Percentiles rank a stretch among this genome's conserved stretches.
Conservation (phyloP, 192 early-diverging fungal genomes). For the Entomortierella lignicola region DNA sequence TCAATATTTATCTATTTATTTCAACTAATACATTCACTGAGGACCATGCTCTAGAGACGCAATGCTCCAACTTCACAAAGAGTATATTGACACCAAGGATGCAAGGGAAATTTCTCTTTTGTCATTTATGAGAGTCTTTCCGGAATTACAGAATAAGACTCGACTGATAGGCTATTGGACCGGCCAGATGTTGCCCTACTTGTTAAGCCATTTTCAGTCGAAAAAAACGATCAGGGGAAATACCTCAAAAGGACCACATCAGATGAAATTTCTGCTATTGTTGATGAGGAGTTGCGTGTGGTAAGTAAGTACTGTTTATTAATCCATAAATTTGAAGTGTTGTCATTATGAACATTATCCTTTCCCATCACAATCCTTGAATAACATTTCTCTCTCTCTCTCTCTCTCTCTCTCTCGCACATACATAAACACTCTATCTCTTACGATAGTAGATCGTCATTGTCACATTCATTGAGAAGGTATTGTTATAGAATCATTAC, state of each 20-base stretch:
- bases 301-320: not conserved
- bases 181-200: slow-evolving; percentile 1
- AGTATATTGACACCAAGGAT: not conserved
- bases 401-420: not conserved
- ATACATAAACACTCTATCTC: not conserved
- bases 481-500: not conserved
- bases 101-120: not conserved
- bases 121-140: slow-evolving; percentile 4
- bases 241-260: slow-evolving; percentile 1
- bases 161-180: slow-evolving; percentile 4
- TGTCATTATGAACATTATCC: too few relatives aligned
- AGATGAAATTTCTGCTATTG: not conserved
- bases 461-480: not conserved
- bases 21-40: too few relatives aligned
- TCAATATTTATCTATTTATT: too few relatives aligned
- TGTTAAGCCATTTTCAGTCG: not conserved
- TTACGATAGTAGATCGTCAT: too few relatives aligned
- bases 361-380: not conserved
- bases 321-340: not conserved
- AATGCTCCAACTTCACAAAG: not conserved
- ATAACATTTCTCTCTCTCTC: not conserved
- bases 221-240: not conserved
- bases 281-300: not conserved
- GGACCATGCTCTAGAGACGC: too few relatives aligned
- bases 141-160: not conserved